Evolutionary conservation across 495 filamentous ascomycete species (phyloP).

Genomic region (Aspergillus ellipticus): DNA sequence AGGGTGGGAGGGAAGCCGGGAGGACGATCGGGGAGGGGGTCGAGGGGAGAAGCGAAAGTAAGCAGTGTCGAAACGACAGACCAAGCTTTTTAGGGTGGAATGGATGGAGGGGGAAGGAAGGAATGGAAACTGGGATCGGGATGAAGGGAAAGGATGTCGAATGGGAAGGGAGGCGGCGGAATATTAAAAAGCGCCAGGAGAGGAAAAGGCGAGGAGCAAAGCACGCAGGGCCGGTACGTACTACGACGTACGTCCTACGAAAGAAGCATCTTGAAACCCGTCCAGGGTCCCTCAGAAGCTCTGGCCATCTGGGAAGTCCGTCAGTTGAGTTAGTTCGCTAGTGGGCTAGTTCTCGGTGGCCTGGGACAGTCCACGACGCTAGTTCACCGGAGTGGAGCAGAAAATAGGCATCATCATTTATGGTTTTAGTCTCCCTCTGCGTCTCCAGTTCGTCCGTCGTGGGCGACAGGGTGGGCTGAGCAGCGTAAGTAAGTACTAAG

Average conservation of each 20-base stretch:
- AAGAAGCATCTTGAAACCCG: conserved; percentile 26
- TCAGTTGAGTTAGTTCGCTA: conserved; percentile 6
- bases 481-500: too few species aligned
- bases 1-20: not conserved
- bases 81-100: not conserved
- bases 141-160: conserved; percentile 7
- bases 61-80: not conserved
- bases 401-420: conserved; percentile 24
- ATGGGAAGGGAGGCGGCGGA: conserved; percentile 1
- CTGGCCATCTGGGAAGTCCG: conserved; percentile 19
- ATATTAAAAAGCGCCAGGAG: conserved; percentile 2
- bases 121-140: not conserved
- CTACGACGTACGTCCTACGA: not conserved
- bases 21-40: not conserved
- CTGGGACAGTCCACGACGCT: conserved; percentile 13
- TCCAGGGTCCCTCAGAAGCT: conserved; percentile 29
- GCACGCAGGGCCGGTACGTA: not conserved
- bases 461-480: not conserved
- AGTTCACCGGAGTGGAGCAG: conserved; percentile 14
- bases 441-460: not conserved
- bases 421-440: not conserved
- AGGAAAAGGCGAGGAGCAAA: too few species aligned
- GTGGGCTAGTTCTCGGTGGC: conserved; percentile 13
- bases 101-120: conserved; percentile 1
- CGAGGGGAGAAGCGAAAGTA: not conserved